Conservation (phyloP, 2,329 filamentous ascomycete genomes). For the Dactylellina drechsleri region DNA sequence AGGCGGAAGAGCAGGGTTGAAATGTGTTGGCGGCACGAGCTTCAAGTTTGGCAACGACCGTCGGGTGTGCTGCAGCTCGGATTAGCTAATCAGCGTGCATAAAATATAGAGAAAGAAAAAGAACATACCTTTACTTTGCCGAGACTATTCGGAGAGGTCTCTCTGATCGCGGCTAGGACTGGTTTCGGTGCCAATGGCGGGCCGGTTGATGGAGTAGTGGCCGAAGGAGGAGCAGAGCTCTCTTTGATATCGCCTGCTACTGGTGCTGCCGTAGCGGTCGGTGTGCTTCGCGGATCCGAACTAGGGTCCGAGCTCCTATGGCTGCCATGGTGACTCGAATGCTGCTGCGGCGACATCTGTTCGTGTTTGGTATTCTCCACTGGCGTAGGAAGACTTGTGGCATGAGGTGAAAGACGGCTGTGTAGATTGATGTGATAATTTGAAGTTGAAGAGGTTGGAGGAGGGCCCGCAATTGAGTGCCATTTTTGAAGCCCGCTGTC, state of each 20-base stretch:
- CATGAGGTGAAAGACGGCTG: slow-evolving; percentile 7
- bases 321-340: slow-evolving; percentile 4
- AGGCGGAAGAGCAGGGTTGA: slow-evolving; percentile 30
- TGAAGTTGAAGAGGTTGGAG: neutral
- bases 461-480: slow-evolving; percentile 4
- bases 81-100: neutral
- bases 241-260: neutral
- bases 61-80: slow-evolving; percentile 37
- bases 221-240: too few species aligned
- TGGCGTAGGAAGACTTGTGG: slow-evolving; percentile 20
- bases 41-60: slow-evolving; percentile 52
- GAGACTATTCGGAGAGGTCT: slow-evolving; percentile 15
- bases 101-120: slow-evolving; percentile 7
- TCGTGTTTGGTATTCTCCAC: slow-evolving; percentile 28
- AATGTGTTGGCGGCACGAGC: slow-evolving; percentile 52
- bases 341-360: neutral
- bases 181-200: slow-evolving; percentile 32
- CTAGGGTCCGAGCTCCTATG: slow-evolving; percentile 44
- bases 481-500: slow-evolving; percentile 22
- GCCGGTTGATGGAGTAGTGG: neutral
- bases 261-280: slow-evolving; percentile 13
- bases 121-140: slow-evolving; percentile 48
- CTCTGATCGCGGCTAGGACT: slow-evolving; percentile 19
- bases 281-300: slow-evolving; percentile 26
- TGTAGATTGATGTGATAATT: neutral